Base-by-base conservation (phyloP, 2,329 filamentous ascomycete species). In the Colletotrichum simmondsii region DNA sequence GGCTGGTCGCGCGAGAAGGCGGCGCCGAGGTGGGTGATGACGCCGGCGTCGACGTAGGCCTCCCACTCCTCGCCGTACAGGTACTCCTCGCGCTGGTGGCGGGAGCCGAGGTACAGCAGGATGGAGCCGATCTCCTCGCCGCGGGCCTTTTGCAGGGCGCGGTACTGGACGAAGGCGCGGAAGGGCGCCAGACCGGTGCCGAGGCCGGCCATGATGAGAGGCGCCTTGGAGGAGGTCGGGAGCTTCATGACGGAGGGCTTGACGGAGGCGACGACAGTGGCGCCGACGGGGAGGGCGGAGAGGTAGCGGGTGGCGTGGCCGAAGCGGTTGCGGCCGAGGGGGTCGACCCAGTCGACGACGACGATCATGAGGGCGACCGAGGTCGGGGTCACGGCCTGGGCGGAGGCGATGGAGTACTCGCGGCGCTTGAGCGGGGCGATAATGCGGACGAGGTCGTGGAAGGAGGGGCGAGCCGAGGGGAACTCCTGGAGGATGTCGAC, bases 171-270 rank as follows among this genome's bases (percentile, higher is more conserved):
- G 80, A 99, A 99, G 73, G 97, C 97, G 76, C 97, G 95, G 94
- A 99, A 99, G n/a, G 97, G 97, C 1, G 97, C 97, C 26, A 99
- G 92, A 80, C 97, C 97, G 0, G 97, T 99, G 75, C 97, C 97
- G n/a, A 98, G 93, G 83, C 97, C 97, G 11, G 97, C 97, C 96
- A 99, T 98, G 88, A 99, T 98, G 81, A 99, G 92, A 53, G 97
- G 97, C 60, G 96, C 94, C 49, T 94, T 97, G 77, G 95, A 92
- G 81, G 92, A 93, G 74, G 90, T 85, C 5, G 97, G 97, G n/a
- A 99, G 90, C 86, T 98, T 99, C 97, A 99, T 99, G 76, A 98
- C 97, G 28, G 95, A 98, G 0, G 97, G 95, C 87, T 99, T 99
- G 82, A 99, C 95, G 42, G 94, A 97, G 71, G 95, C 97, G 3